Percentiles rank a stretch among this genome's conserved stretches.
These are phyloP conservation scores for Pythium sukuiense DNA, from an alignment of 352 stramenopile species.

Conservation along the genomic window DNA sequence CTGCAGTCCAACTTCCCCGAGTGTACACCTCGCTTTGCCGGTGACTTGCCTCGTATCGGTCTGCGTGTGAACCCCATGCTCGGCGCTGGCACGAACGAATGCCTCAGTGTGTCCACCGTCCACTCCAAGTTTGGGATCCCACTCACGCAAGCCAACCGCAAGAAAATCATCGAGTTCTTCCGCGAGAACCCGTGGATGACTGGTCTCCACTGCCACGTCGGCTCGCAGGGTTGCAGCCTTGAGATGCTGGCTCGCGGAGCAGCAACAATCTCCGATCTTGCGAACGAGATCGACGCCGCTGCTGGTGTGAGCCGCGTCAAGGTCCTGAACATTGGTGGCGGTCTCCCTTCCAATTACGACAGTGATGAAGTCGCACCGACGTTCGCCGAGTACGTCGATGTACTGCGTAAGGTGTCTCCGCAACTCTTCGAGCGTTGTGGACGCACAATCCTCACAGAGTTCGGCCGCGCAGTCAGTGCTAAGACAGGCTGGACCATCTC, in stretches of 20 bases:
- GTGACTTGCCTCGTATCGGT: conserved; percentile 77
- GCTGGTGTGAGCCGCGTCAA: conserved; percentile 71
- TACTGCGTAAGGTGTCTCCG: conserved; percentile 63
- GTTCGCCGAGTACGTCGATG: conserved; percentile 84
- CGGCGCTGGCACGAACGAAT: conserved; percentile 82
- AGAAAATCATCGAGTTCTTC: conserved; percentile 70
- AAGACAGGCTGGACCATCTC: conserved; percentile 89
- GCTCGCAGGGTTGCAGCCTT: conserved; percentile 79
- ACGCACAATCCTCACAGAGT: conserved; percentile 90
- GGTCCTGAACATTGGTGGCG: conserved; percentile 91
- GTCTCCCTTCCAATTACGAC: conserved; percentile 89
- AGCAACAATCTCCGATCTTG: conserved; percentile 68
- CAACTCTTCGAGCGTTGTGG: conserved; percentile 80
- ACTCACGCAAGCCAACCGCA: conserved; percentile 53
- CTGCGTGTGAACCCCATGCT: conserved; percentile 92
- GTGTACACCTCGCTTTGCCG: conserved; percentile 54
- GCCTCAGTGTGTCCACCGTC: conserved; percentile 84
- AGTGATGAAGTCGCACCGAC: conserved; percentile 62
- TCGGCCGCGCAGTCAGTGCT: conserved; percentile 81
- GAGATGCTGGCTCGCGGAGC: conserved; percentile 86
- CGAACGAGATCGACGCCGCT: conserved; percentile 78
- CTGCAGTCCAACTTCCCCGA: conserved; percentile 82
- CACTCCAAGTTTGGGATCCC: conserved; percentile 93
- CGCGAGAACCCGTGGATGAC: conserved; percentile 87
- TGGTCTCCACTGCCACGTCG: conserved; percentile 87